A percentile compares a stretch with the other conserved stretches of the same genome.
Evolutionary conservation across 306 rosid genomes (phyloP).

Genomic region (Begonia peltatifolia): DNA sequence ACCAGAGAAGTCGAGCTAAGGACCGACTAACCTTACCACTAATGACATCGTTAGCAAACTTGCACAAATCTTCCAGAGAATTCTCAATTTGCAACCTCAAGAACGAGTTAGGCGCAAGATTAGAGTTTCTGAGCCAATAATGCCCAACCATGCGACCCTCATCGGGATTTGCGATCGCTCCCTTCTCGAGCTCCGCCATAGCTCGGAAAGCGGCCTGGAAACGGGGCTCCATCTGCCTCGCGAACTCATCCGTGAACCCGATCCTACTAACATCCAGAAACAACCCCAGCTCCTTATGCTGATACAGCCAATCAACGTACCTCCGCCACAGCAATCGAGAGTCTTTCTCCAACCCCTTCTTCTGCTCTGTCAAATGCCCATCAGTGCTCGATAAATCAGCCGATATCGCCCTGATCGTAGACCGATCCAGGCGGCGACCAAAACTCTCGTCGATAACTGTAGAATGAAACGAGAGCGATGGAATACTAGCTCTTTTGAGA

Average conservation of each 20-base stretch:
- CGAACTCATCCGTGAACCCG: constrained; percentile 78
- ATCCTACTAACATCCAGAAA: constrained; percentile 84
- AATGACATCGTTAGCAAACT: constrained; percentile 67
- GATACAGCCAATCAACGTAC: constrained; percentile 81
- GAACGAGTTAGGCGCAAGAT: constrained; percentile 54
- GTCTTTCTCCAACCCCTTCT: constrained; percentile 48
- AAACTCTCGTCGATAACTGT: constrained; percentile 15
- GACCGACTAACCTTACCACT: constrained; percentile 69
- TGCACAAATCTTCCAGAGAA: constrained; percentile 42
- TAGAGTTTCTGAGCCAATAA: constrained; percentile 76
- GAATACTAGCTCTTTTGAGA: constrained; percentile 5
- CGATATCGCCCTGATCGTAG: constrained; percentile 54
- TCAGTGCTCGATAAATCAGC: constrained; percentile 23
- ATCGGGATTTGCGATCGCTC: constrained; percentile 94
- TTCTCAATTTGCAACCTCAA: constrained; percentile 56
- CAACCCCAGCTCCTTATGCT: constrained; percentile 74
- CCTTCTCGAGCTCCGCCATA: constrained; percentile 79
- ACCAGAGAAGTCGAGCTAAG: neutral
- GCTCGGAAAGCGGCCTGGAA: constrained; percentile 49
- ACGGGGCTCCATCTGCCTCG: constrained; percentile 62
- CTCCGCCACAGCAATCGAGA: constrained; percentile 62
- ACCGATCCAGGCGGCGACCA: constrained; percentile 10
- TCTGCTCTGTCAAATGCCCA: constrained; percentile 8
- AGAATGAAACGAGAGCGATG: constrained; percentile 20
- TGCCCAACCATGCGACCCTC: constrained; percentile 97